Evolutionary conservation across 768 basidiomycete species (phyloP).

Genomic region (Suillus bovinus): DNA sequence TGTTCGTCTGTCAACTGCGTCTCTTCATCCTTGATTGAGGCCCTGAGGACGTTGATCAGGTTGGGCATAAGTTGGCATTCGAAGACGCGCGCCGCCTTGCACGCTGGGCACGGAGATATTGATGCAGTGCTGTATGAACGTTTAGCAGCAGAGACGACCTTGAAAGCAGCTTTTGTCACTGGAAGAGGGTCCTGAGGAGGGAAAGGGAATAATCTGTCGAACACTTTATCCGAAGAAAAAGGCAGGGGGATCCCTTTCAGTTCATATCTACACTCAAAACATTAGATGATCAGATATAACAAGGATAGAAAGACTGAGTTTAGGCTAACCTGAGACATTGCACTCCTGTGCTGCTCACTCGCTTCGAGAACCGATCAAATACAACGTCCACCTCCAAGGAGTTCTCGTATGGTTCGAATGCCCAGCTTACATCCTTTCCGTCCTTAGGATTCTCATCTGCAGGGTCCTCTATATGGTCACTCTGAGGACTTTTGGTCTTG

Average conservation of each 20-base stretch:
- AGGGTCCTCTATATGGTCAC: constrained; percentile 40
- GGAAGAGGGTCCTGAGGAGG: constrained; percentile 46
- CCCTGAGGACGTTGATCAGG: constrained; percentile 74
- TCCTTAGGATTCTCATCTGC: constrained; percentile 43
- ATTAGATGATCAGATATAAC: constrained; percentile 4
- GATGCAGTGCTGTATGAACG: constrained; percentile 54
- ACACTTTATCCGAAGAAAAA: constrained; percentile 77
- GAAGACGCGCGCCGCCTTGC: constrained; percentile 70
- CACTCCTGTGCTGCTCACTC: constrained; percentile 67
- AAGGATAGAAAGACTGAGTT: not conserved
- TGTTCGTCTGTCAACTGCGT: constrained; percentile 60
- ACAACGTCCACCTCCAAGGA: constrained; percentile 78
- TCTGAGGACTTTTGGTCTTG: constrained; percentile 46
- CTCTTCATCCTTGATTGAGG: constrained; percentile 23
- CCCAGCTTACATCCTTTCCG: constrained; percentile 56
- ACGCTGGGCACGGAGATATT: constrained; percentile 67
- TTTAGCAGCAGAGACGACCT: constrained; percentile 44
- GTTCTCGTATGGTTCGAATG: constrained; percentile 78
- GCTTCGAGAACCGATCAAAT: constrained; percentile 81
- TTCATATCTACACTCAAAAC: constrained; percentile 65
- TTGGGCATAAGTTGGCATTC: constrained; percentile 97
- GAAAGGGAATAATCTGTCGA: constrained; percentile 70
- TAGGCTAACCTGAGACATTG: constrained; percentile 79
- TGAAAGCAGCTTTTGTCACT: constrained; percentile 62
- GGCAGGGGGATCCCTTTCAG: constrained; percentile 83